Conservation (phyloP, 2,329 filamentous ascomycete species). For the Knufia fluminis region DNA sequence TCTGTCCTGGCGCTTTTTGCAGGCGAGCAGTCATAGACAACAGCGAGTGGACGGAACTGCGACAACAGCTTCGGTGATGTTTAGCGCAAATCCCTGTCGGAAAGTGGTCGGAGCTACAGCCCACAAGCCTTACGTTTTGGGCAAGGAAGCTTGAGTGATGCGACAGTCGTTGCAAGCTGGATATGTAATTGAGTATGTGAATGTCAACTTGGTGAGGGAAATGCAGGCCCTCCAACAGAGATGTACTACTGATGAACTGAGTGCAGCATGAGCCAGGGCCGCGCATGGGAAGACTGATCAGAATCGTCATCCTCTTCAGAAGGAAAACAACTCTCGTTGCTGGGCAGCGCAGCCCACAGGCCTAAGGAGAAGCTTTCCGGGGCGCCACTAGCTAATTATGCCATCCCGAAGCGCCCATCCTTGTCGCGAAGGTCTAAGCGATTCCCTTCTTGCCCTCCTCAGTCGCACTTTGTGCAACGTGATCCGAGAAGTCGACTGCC, state of each 20-base stretch:
- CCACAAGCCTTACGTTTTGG: not conserved
- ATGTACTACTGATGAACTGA: not conserved
- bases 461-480: not conserved
- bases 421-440: not conserved
- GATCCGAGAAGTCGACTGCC: not conserved
- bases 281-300: not conserved
- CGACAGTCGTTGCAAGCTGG: not conserved
- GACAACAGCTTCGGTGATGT: not conserved
- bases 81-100: not conserved
- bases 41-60: conserved; percentile 1
- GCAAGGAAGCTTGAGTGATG: not conserved
- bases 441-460: not conserved
- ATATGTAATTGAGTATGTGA: too few species aligned
- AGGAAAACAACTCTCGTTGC: not conserved
- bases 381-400: not conserved
- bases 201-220: too few species aligned
- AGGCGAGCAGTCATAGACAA: conserved; percentile 2
- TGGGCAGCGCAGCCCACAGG: not conserved
- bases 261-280: not conserved
- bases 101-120: too few species aligned
- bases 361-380: conserved; percentile 3
- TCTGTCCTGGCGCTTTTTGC: not conserved
- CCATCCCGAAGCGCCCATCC: not conserved
- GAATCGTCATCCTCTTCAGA: not conserved
- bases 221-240: too few species aligned